phyloP scores from a whole-genome alignment of 1,139 yeast genomes.

The Taphrina populina region DNA sequence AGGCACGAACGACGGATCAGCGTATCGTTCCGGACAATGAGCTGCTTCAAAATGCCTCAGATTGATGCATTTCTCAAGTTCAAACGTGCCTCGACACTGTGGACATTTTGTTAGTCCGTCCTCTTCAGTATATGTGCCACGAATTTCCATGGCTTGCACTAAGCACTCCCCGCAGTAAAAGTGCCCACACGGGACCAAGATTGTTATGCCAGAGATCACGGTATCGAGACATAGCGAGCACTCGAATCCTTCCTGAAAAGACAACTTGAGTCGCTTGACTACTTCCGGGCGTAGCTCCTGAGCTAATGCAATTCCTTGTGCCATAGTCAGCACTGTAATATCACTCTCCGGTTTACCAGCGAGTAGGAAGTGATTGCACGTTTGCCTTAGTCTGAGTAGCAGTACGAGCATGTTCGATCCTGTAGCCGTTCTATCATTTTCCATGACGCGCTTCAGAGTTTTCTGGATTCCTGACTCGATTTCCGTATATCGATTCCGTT shows the following conservation, averaged over 20 bases:
- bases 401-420: constrained; percentile 52
- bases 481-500: constrained; percentile 83
- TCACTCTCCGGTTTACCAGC: constrained; percentile 52
- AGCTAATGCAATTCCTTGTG: constrained; percentile 8
- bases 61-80: constrained; percentile 52
- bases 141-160: constrained; percentile 45
- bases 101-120: constrained; percentile 55
- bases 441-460: constrained; percentile 61
- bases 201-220: constrained; percentile 51
- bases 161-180: constrained; percentile 65
- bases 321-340: constrained; percentile 4
- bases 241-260: constrained; percentile 46
- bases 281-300: constrained; percentile 37
- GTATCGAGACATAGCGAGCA: constrained; percentile 72
- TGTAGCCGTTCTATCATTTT: constrained; percentile 40
- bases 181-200: constrained; percentile 61
- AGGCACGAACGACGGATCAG: background rate
- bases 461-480: constrained; percentile 78
- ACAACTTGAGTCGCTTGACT: constrained; percentile 38
- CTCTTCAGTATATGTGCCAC: constrained; percentile 47
- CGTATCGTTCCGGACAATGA: constrained; percentile 43
- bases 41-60: constrained; percentile 54
- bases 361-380: constrained; percentile 82
- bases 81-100: constrained; percentile 51
- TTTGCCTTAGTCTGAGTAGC: constrained; percentile 79